Percentiles rank a stretch among this genome's conserved stretches.
phyloP scores from a whole-genome alignment of 768 basidiomycete genomes.

The Calocybe indica region DNA sequence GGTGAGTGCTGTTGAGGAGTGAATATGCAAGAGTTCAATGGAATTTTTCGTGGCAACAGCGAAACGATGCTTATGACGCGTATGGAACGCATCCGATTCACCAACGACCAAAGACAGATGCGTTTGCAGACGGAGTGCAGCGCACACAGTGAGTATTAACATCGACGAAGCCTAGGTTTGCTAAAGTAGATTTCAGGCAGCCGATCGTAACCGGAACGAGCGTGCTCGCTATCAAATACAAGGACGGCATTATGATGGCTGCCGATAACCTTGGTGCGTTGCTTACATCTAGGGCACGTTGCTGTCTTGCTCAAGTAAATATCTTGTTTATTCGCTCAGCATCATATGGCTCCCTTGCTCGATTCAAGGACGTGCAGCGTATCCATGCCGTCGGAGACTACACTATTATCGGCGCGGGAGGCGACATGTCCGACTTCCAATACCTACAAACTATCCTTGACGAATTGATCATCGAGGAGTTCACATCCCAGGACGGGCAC shows the following conservation, averaged over 20 bases:
- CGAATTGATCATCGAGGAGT: conserved; percentile 71
- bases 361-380: conserved; percentile 92
- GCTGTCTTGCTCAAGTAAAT: neutral
- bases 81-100: conserved; percentile 76
- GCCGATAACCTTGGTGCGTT: conserved; percentile 90
- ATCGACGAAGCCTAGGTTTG: neutral
- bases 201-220: conserved; percentile 98
- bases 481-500: conserved; percentile 78
- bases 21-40: neutral
- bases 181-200: conserved; percentile 42
- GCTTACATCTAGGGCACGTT: neutral
- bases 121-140: conserved; percentile 62
- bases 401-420: conserved; percentile 87
- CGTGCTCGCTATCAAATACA: conserved; percentile 90
- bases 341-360: conserved; percentile 94
- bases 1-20: conserved; percentile 30
- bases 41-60: conserved; percentile 28
- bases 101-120: conserved; percentile 51
- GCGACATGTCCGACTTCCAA: conserved; percentile 98
- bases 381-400: conserved; percentile 77
- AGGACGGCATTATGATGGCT: conserved; percentile 97
- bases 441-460: conserved; percentile 81
- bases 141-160: conserved; percentile 65
- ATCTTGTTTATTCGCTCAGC: conserved; percentile 35
- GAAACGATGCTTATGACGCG: conserved; percentile 70